Evolutionary conservation across 495 filamentous ascomycete genomes (phyloP).

Genomic region (Lasiosphaeris hirsuta): DNA sequence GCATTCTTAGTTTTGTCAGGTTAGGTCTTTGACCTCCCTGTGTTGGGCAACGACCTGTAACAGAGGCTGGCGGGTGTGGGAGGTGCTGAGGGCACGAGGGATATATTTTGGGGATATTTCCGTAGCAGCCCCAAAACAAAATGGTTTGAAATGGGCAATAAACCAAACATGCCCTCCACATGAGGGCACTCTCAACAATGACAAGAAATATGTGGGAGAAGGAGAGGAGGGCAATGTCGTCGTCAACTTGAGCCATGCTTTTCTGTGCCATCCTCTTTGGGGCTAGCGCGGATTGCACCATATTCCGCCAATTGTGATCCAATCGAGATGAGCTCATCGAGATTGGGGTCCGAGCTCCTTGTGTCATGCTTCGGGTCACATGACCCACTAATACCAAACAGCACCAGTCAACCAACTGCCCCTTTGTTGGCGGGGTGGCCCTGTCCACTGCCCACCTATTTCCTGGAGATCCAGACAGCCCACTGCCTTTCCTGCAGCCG

Average conservation of each 20-base stretch:
- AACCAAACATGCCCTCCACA: neutral
- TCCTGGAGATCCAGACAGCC: too few species aligned
- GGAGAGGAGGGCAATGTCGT: conserved; percentile 16
- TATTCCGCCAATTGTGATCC: conserved; percentile 20
- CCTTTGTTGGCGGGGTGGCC: too few species aligned
- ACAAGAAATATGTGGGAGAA: conserved; percentile 8
- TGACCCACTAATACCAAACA: neutral
- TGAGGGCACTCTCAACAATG: neutral
- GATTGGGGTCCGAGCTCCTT: neutral
- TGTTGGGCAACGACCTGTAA: too few species aligned
- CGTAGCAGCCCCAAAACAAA: too few species aligned
- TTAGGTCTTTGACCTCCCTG: too few species aligned
- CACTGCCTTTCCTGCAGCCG: too few species aligned
- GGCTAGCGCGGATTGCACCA: conserved; percentile 37
- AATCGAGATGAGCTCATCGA: neutral
- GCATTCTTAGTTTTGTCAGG: too few species aligned
- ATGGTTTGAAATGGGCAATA: neutral
- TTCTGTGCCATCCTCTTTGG: conserved; percentile 18
- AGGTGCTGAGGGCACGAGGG: too few species aligned
- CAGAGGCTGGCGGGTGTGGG: too few species aligned
- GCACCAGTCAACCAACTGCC: neutral
- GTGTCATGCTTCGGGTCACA: neutral
- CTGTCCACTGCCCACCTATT: too few species aligned
- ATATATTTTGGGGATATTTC: too few species aligned
- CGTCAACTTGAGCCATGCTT: conserved; percentile 19